Base-by-base conservation (phyloP, 495 filamentous ascomycete genomes). In the Penicillium coffeae region DNA sequence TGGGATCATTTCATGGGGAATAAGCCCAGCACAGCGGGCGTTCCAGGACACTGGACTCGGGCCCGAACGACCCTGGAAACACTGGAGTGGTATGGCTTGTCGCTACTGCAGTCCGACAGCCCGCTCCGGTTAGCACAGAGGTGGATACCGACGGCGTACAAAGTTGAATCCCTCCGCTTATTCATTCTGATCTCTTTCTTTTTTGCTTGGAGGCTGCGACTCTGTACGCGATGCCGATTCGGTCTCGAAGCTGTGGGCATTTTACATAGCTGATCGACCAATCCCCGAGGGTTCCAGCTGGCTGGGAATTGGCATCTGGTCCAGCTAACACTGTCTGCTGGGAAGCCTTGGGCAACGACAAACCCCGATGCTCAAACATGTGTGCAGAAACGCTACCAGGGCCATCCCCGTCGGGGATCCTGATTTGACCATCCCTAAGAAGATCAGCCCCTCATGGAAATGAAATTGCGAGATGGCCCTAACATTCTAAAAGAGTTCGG, bases 241-340 rank as follows among this genome's bases (percentile, higher is more conserved):
- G 25, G 5, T 10, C 25, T 30, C 30, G 10, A 45, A 21, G 42
- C 15, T 10, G 6, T 42, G 21, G 27, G 21, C 2, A 45, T 0
- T 32, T 45, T 18, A 30, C 30, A 45, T 15, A 15, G 21, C 15
- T 27, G 52, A 52, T 55, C 39, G 25, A 15, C 59, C 59, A 62
- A 62, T 62, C 12, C 40, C 27, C n/a, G 33, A 9, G 1, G 16
- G 47, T 56, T 14, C 59, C 59, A 59, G 30, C 30, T 4, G 8
- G 32, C 38, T 54, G 59, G 58, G 52, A 56, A 62, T 56, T 54
- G 27, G 40, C 47, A 54, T 54, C 56, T 50, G 40, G 48, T 21
- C 47, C 34, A 61, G 45, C 51, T 51, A 22, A 42, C 19, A 39
- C 16, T 18, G 32, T 45, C 20, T 9, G 21, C 27, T 35, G 22